Percentiles rank a stretch among this genome's conserved stretches.
phyloP scores from a whole-genome alignment of 2,329 filamentous ascomycete genomes.

The Cordyceps javanica region DNA sequence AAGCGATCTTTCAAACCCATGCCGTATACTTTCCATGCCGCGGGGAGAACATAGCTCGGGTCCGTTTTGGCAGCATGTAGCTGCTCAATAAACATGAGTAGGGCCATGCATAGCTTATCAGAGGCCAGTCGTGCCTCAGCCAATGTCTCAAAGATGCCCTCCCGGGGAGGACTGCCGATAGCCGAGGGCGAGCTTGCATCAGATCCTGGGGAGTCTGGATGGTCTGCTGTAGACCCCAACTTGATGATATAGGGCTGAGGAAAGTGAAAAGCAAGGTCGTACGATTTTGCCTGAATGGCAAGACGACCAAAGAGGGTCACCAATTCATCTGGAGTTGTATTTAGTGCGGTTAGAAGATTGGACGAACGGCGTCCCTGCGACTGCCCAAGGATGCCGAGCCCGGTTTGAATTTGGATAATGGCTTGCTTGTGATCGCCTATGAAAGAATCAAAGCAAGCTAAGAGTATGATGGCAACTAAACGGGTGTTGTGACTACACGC shows the following conservation, averaged over 20 bases:
- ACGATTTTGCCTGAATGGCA: constrained; percentile 60
- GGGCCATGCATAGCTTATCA: constrained; percentile 49
- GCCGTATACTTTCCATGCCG: constrained; percentile 41
- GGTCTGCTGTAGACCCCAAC: constrained; percentile 24
- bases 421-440: constrained; percentile 57
- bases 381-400: constrained; percentile 48
- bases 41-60: constrained; percentile 47
- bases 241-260: constrained; percentile 55
- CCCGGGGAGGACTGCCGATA: constrained; percentile 17
- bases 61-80: constrained; percentile 42
- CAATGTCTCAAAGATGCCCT: constrained; percentile 39
- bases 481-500: constrained; percentile 43
- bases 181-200: constrained; percentile 36
- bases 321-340: constrained; percentile 43
- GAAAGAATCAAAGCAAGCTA: constrained; percentile 65
- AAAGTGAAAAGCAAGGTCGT: constrained; percentile 64
- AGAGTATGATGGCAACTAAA: constrained; percentile 59
- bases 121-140: constrained; percentile 51
- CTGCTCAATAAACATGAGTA: constrained; percentile 53
- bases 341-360: constrained; percentile 18
- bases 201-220: constrained; percentile 34
- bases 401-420: constrained; percentile 55
- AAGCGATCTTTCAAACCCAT: constrained; percentile 43
- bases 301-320: constrained; percentile 58
- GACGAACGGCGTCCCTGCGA: constrained; percentile 32